phyloP scores from a whole-genome alignment of 2,329 filamentous ascomycete species.

The Ceratocystis destructans region DNA sequence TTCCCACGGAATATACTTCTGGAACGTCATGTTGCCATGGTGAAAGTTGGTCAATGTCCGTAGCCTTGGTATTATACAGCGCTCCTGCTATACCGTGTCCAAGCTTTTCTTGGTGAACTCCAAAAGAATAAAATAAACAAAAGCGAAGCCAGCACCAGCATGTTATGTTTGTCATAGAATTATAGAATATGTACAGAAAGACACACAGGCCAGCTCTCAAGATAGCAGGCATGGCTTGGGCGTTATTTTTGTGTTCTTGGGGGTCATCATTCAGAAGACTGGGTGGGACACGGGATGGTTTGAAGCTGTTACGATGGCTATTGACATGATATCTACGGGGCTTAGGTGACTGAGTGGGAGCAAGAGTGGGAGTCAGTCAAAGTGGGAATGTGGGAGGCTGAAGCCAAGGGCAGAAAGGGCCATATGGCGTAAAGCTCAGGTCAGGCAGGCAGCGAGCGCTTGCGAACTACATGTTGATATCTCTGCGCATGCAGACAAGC shows the following conservation, averaged over 20 bases:
- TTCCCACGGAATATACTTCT: background rate
- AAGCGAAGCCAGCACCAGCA: background rate
- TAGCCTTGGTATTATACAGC: background rate
- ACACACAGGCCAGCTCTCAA: background rate
- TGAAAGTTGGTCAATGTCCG: background rate
- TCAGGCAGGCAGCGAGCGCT: background rate
- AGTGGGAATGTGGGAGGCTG: background rate
- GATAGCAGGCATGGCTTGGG: constrained; percentile 6
- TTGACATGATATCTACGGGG: constrained; percentile 1
- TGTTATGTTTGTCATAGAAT: constrained; percentile 3
- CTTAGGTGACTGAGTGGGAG: background rate
- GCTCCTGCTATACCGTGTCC: background rate
- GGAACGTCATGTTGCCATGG: background rate
- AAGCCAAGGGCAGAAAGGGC: background rate
- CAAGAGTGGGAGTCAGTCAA: background rate
- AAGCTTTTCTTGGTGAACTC: background rate
- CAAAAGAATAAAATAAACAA: background rate
- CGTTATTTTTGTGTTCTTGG: background rate
- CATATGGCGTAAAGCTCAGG: background rate
- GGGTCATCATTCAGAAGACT: background rate
- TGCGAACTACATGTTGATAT: background rate
- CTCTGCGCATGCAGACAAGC: background rate
- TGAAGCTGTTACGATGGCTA: constrained; percentile 1
- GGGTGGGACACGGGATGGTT: background rate
- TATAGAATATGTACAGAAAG: background rate